Evolutionary conservation across 2,329 filamentous ascomycete genomes (phyloP).

Genomic region (Hypoxylon sp.): DNA sequence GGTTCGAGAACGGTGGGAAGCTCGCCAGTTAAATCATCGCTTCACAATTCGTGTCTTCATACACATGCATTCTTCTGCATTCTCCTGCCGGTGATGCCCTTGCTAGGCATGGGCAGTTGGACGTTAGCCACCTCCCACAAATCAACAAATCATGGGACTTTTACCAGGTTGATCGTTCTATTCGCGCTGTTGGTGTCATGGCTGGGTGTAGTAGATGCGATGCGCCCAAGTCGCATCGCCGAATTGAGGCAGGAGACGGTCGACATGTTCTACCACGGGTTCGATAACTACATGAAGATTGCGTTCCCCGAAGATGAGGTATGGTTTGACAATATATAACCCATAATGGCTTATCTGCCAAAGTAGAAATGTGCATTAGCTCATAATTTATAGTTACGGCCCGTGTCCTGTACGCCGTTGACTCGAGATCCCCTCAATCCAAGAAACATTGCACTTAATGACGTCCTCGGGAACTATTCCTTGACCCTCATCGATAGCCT

Average conservation of each 20-base stretch:
- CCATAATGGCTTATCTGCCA: neutral
- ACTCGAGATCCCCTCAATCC: slow-evolving; percentile 87
- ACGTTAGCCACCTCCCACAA: slow-evolving; percentile 48
- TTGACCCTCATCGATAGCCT: slow-evolving; percentile 95
- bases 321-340: slow-evolving; percentile 30
- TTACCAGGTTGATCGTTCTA: slow-evolving; percentile 48
- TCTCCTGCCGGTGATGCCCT: slow-evolving; percentile 59
- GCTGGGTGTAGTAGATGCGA: slow-evolving; percentile 60
- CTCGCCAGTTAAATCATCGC: slow-evolving; percentile 26
- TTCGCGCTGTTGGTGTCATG: slow-evolving; percentile 58
- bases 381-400: slow-evolving; percentile 74
- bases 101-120: slow-evolving; percentile 56
- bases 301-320: slow-evolving; percentile 97
- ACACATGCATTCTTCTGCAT: slow-evolving; percentile 55
- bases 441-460: slow-evolving; percentile 88
- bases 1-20: slow-evolving; percentile 31
- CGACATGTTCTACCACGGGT: slow-evolving; percentile 97
- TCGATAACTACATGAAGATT: slow-evolving; percentile 92
- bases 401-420: slow-evolving; percentile 85
- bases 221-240: slow-evolving; percentile 69
- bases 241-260: slow-evolving; percentile 72
- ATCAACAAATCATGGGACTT: slow-evolving; percentile 39
- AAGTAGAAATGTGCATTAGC: slow-evolving; percentile 35
- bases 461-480: slow-evolving; percentile 97
- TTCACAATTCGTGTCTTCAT: slow-evolving; percentile 35